Evolutionary conservation across 495 filamentous ascomycete genomes (phyloP), one percentile per base, ranked within the genome.

Genomic region (Neurospora sp.): DNA sequence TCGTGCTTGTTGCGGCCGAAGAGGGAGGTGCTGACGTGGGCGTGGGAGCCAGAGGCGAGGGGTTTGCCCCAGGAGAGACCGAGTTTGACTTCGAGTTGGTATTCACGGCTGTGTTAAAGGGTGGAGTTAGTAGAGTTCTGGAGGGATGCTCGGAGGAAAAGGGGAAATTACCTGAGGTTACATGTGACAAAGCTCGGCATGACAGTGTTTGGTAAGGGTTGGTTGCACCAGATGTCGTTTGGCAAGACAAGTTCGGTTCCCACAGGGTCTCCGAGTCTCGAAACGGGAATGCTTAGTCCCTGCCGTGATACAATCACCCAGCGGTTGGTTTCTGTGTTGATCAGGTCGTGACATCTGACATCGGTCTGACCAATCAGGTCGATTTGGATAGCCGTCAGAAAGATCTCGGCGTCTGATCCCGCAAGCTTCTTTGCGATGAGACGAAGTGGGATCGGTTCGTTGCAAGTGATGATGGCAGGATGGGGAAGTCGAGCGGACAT

Each of bases 401-500:
- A 91, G 4, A 98, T 83, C 1, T 87, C 85, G 39, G 90, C 89
- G 5, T 81, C 79, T 44, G 85, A 86, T 7, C 90, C 86, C n/a
- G 86, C 90, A 8, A 92, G 78, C 78, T 93, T 96, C 71, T 89
- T 91, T 22, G 91, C 85, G 7, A 99, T 79, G 8, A 99, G 79
- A 0, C 94, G 89, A 4, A 99, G 83, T 18, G 96, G 94, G 5
- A 99, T 78, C 0, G 92, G 89, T 74, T 94, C 86, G 78, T 94
- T 94, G 82, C 95, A 97, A 0, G 94, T 97, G 35, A 98, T 80
- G 53, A 97, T 93, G 4, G 94, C 87, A 4, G 96, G 96, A 79
- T 94, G 91, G 0, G 96, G 96, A 40, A 99, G 83, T 6, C 95
- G 88, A 6, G 91, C 90, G 77, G 97, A 95, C 41, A 97, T 87